Conservation (phyloP, 495 filamentous ascomycete genomes). For the Pseudevernia furfuracea region DNA sequence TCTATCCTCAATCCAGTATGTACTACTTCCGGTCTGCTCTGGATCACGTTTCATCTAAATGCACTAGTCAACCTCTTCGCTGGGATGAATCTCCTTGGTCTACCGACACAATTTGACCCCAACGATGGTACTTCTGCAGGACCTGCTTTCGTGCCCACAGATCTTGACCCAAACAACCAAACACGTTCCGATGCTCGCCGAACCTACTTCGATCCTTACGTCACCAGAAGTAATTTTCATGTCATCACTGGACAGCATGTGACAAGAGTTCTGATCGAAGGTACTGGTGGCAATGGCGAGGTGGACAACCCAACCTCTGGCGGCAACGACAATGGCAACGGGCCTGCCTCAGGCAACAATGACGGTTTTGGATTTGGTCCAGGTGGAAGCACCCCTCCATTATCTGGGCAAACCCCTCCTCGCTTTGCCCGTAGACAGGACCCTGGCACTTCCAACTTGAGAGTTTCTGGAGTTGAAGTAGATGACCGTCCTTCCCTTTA, state of each 20-base stretch:
- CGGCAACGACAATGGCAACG: conserved; percentile 26
- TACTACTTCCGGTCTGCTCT: background rate
- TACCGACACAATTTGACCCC: conserved; percentile 39
- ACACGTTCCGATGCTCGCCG: conserved; percentile 37
- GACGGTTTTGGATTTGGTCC: conserved; percentile 28
- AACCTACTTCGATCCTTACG: conserved; percentile 38
- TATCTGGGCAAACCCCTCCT: conserved; percentile 10
- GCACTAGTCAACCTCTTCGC: conserved; percentile 43
- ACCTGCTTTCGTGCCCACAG: conserved; percentile 40
- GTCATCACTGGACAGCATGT: conserved; percentile 41
- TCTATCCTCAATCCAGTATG: conserved; percentile 30
- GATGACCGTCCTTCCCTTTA: background rate
- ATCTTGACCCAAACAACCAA: conserved; percentile 35
- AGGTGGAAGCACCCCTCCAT: conserved; percentile 24
- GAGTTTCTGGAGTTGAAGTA: conserved; percentile 27
- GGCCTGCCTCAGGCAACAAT: conserved; percentile 19
- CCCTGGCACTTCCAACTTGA: conserved; percentile 16
- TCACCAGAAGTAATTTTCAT: conserved; percentile 35
- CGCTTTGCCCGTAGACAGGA: conserved; percentile 20
- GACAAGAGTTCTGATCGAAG: conserved; percentile 37
- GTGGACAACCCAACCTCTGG: conserved; percentile 21
- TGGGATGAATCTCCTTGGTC: conserved; percentile 43
- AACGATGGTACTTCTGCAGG: conserved; percentile 43
- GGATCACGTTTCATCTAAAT: conserved; percentile 13
- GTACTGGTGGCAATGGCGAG: conserved; percentile 17